phyloP scores from a whole-genome alignment of 2,329 filamentous ascomycete species.

The Penicillium concentricum region DNA sequence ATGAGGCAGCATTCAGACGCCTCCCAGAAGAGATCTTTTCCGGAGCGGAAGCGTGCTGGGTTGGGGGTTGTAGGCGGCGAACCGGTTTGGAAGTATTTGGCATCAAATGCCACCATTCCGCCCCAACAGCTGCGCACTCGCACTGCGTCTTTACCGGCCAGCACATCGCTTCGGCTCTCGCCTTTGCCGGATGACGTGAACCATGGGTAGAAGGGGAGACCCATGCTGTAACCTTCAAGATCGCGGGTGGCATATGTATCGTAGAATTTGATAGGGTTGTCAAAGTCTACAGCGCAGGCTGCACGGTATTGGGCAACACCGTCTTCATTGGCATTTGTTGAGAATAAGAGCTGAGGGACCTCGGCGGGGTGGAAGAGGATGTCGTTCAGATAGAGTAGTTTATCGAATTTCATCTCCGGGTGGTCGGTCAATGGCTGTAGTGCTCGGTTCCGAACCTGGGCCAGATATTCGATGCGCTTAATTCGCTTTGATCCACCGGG shows the following conservation, averaged over 20 bases:
- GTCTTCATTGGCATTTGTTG: conserved; percentile 54
- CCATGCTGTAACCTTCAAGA: conserved; percentile 65
- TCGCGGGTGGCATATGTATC: conserved; percentile 75
- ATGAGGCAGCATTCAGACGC: conserved; percentile 65
- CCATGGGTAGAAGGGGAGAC: conserved; percentile 71
- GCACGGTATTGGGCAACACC: conserved; percentile 63
- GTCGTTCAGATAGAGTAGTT: conserved; percentile 65
- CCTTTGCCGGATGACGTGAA: conserved; percentile 57
- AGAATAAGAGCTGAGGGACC: conserved; percentile 60
- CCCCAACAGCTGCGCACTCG: conserved; percentile 74
- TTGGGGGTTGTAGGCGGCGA: conserved; percentile 26
- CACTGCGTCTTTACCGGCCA: conserved; percentile 59
- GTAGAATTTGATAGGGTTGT: conserved; percentile 72
- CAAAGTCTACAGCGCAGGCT: conserved; percentile 73
- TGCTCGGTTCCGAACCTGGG: conserved; percentile 70
- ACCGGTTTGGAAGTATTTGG: conserved; percentile 43
- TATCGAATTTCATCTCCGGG: conserved; percentile 50
- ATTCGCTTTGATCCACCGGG: conserved; percentile 63
- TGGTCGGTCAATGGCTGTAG: conserved; percentile 60
- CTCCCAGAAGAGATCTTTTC: conserved; percentile 61
- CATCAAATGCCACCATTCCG: conserved; percentile 63
- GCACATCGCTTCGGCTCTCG: conserved; percentile 61
- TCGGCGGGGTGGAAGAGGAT: conserved; percentile 61
- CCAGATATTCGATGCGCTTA: conserved; percentile 72
- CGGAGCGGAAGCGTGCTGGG: conserved; percentile 58